phyloP scores from a whole-genome alignment of 257 asterid species.

The Salvia hispanica region DNA sequence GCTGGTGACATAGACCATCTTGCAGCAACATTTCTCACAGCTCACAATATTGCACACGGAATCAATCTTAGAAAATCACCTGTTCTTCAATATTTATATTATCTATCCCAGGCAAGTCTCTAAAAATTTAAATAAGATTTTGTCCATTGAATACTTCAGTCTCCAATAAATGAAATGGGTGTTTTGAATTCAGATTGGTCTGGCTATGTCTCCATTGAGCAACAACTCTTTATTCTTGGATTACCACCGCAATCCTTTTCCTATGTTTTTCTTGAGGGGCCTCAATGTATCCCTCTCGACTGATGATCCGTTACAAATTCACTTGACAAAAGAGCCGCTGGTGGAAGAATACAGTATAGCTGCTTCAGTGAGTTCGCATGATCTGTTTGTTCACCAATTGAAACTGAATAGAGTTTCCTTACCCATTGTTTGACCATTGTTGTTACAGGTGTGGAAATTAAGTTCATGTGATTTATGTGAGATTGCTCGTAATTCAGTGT shows the following conservation, averaged over 20 bases:
- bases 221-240: slow-evolving; percentile 93
- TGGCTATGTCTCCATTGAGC: slow-evolving; percentile 99
- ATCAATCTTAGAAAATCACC: slow-evolving; percentile 94
- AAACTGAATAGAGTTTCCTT: slow-evolving; percentile 9
- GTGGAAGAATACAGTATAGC: slow-evolving; percentile 99
- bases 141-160: background rate
- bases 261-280: slow-evolving; percentile 89
- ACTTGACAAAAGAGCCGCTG: slow-evolving; percentile 94
- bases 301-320: slow-evolving; percentile 96
- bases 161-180: slow-evolving; percentile 33
- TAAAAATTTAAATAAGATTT: slow-evolving; percentile 18
- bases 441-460: slow-evolving; percentile 85
- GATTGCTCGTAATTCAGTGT: slow-evolving; percentile 96
- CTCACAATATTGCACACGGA: slow-evolving; percentile 94
- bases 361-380: slow-evolving; percentile 73
- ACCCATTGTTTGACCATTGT: slow-evolving; percentile 1
- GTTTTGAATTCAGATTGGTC: slow-evolving; percentile 71
- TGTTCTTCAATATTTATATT: slow-evolving; percentile 87
- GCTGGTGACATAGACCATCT: slow-evolving; percentile 98
- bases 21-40: slow-evolving; percentile 87
- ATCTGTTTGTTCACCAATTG: slow-evolving; percentile 10
- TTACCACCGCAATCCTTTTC: slow-evolving; percentile 96
- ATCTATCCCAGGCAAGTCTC: slow-evolving; percentile 82
- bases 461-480: slow-evolving; percentile 94
- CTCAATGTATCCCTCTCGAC: slow-evolving; percentile 95